Conservation (phyloP, 2,329 filamentous ascomycete genomes). For the Passalora sequoiae region DNA sequence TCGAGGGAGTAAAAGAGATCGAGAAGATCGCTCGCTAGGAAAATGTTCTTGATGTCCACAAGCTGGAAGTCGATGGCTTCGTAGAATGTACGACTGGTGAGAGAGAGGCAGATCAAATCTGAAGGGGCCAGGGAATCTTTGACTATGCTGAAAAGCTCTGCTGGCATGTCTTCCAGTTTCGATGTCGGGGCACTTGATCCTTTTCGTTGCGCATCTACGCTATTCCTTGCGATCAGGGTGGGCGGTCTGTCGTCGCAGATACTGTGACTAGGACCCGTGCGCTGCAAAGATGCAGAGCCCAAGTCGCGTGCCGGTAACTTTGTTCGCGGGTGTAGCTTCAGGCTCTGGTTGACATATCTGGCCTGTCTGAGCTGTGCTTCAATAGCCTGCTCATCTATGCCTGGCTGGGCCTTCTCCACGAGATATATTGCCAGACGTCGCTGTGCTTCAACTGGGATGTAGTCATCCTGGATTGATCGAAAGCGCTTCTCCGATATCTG, state of each 20-base stretch:
- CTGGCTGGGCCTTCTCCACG: background rate
- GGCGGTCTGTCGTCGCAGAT: no score
- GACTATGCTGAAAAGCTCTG: constrained; percentile 8
- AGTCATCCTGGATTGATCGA: background rate
- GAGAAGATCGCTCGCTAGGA: constrained; percentile 1
- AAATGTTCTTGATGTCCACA: constrained; percentile 4
- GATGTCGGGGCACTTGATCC: constrained; percentile 1
- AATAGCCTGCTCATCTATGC: background rate
- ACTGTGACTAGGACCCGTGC: no score
- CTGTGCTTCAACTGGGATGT: background rate
- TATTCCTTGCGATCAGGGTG: no score
- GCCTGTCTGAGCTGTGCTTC: background rate
- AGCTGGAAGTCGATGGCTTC: constrained; percentile 5
- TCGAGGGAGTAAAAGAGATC: background rate
- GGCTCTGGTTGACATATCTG: constrained; percentile 2
- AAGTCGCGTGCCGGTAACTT: background rate
- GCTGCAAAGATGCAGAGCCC: no score
- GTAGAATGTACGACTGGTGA: background rate
- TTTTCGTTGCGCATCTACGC: background rate
- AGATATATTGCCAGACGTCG: background rate
- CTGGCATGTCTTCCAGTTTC: constrained; percentile 5
- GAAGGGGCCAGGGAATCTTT: background rate
- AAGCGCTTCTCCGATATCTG: no score
- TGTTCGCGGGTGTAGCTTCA: constrained; percentile 1
- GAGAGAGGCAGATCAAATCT: constrained; percentile 3